These are phyloP conservation scores for Nakaseomyces kungkrabaensis DNA, from an alignment of 1,139 yeast genomes.

Conservation along the genomic window DNA sequence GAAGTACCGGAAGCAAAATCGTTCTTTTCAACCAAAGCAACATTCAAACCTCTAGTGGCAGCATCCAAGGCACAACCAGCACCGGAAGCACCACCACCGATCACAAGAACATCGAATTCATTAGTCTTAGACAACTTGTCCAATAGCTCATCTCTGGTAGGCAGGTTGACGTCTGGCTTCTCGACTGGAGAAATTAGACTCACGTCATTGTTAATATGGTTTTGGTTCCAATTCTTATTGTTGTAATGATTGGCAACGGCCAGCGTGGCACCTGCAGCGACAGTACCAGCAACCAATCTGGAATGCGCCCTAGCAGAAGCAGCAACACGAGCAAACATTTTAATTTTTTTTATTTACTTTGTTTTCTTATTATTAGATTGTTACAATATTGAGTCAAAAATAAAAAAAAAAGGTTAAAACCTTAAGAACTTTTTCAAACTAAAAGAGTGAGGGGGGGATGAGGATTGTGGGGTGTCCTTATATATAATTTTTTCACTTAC, in stretches of 20 bases:
- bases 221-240: not conserved
- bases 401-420: too few relatives aligned
- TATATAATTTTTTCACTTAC: too few relatives aligned
- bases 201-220: not conserved
- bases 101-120: slow-evolving; percentile 67
- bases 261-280: slow-evolving; percentile 10
- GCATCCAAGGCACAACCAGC: slow-evolving; percentile 93
- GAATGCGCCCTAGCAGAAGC: slow-evolving; percentile 2
- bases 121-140: slow-evolving; percentile 34
- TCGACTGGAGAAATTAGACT: slow-evolving; percentile 6
- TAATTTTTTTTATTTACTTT: not conserved
- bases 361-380: not conserved
- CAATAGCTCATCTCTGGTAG: slow-evolving; percentile 33
- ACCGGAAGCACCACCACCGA: slow-evolving; percentile 97
- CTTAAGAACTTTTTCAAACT: too few relatives aligned
- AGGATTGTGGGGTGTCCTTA: too few relatives aligned
- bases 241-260: slow-evolving; percentile 1
- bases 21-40: slow-evolving; percentile 73
- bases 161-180: slow-evolving; percentile 6
- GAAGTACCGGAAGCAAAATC: slow-evolving; percentile 92
- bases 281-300: slow-evolving; percentile 11
- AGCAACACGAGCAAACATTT: slow-evolving; percentile 3
- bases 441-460: too few relatives aligned
- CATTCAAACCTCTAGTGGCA: slow-evolving; percentile 80
- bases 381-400: too few relatives aligned